phyloP scores from a whole-genome alignment of 192 early-diverging fungal genomes.

The Rhizophagus clarus region DNA sequence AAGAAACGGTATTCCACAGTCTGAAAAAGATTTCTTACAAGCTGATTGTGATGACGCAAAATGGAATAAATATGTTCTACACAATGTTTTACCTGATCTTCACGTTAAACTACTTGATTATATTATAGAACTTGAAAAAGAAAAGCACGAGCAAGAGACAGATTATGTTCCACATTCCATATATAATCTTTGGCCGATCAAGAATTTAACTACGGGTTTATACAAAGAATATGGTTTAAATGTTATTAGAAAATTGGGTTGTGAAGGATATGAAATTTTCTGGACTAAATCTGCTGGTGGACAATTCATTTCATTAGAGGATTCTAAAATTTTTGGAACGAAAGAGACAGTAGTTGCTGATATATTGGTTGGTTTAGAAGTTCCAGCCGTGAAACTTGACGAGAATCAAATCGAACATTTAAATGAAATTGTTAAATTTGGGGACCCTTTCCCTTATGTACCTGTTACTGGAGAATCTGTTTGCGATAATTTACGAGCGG shows the following conservation, averaged over 20 bases:
- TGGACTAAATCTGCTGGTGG: background rate
- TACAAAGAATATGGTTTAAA: background rate
- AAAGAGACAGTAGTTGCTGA: background rate
- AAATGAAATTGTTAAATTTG: background rate
- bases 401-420: background rate
- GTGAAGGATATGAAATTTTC: background rate
- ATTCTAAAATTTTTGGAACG: background rate
- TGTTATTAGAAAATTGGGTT: background rate
- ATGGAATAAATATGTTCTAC: too few species aligned
- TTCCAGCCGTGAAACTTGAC: background rate
- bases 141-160: too few species aligned
- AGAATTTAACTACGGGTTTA: background rate
- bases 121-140: background rate
- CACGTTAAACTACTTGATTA: background rate
- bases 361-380: background rate
- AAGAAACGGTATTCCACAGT: background rate
- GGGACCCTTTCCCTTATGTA: too few species aligned
- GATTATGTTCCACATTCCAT: background rate
- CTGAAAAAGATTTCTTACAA: too few species aligned
- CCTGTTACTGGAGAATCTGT: too few species aligned
- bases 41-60: too few species aligned
- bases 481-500: too few species aligned
- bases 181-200: background rate
- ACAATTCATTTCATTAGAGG: background rate
- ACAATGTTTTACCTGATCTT: too few species aligned